phyloP scores from a whole-genome alignment of 805 yeast genomes.

The Saturnispora halmiae region DNA sequence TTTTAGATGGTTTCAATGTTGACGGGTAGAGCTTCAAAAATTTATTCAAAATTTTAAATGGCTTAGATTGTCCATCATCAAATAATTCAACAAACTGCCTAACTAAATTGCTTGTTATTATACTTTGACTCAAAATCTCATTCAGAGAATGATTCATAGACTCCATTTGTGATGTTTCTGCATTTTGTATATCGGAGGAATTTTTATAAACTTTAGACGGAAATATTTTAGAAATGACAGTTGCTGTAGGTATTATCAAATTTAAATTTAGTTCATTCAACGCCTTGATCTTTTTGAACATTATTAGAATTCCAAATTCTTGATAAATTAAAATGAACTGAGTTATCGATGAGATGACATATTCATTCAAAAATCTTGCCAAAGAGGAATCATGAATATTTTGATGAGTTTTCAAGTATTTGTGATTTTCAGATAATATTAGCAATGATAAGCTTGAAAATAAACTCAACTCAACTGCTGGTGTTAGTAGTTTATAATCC shows the following conservation, averaged over 20 bases:
- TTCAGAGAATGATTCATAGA: conserved; percentile 7
- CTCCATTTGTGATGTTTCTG: conserved; percentile 4
- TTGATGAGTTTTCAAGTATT: conserved; percentile 7
- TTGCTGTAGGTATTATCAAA: conserved; percentile 22
- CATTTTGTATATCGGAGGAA: background rate
- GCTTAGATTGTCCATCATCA: conserved; percentile 25
- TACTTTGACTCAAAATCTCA: conserved; percentile 20
- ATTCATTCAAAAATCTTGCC: conserved; percentile 12
- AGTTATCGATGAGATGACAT: conserved; percentile 13
- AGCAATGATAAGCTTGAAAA: conserved; percentile 19
- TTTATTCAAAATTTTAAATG: conserved; percentile 23
- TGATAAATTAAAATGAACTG: conserved; percentile 21
- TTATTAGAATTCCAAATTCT: conserved; percentile 33
- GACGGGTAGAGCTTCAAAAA: conserved; percentile 27
- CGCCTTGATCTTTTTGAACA: conserved; percentile 25
- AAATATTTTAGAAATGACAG: conserved; percentile 19
- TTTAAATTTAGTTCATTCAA: conserved; percentile 12
- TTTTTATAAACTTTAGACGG: conserved; percentile 6
- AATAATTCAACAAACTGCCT: conserved; percentile 28
- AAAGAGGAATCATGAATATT: conserved; percentile 11
- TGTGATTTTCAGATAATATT: conserved; percentile 18
- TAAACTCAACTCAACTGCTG: conserved; percentile 19
- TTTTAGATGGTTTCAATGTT: conserved; percentile 28
- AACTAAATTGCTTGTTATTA: conserved; percentile 23
- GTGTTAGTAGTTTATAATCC: conserved; percentile 22